Evolutionary conservation across 1,284 basidiomycete species (phyloP).

Genomic region (Fomitopsis pinicola): DNA sequence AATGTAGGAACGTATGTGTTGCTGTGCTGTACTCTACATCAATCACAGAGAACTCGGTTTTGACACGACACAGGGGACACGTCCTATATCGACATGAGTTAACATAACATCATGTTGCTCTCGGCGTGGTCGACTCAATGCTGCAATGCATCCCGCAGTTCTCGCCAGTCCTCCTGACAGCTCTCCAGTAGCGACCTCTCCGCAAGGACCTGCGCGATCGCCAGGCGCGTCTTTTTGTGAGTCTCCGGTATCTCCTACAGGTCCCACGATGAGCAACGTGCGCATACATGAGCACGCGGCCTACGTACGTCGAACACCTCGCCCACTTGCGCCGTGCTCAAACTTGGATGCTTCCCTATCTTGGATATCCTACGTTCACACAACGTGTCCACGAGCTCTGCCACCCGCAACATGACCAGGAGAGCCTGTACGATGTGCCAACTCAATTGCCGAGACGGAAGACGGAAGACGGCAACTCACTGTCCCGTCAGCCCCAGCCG

Average conservation of each 20-base stretch:
- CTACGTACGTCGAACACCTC: slow-evolving; percentile 38
- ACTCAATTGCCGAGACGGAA: background rate
- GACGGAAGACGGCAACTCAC: background rate
- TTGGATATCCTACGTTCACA: slow-evolving; percentile 7
- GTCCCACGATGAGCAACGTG: too few species aligned
- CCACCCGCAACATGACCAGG: background rate
- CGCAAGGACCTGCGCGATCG: slow-evolving; percentile 33
- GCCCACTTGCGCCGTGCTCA: slow-evolving; percentile 29
- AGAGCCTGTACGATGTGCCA: background rate
- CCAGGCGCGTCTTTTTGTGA: slow-evolving; percentile 31
- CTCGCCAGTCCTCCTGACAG: slow-evolving; percentile 36
- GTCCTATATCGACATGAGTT: too few species aligned
- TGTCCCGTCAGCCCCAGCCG: background rate
- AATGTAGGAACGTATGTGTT: too few species aligned
- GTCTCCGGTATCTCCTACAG: slow-evolving; percentile 20
- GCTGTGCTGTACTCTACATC: too few species aligned
- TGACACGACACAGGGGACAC: too few species aligned
- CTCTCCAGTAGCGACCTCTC: slow-evolving; percentile 43
- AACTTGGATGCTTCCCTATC: slow-evolving; percentile 11
- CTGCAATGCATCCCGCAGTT: slow-evolving; percentile 13
- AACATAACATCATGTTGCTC: too few species aligned
- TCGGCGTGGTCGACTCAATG: background rate
- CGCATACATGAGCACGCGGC: background rate
- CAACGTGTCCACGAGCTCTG: slow-evolving; percentile 2
- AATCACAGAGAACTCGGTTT: too few species aligned